phyloP scores from a whole-genome alignment of 2,329 filamentous ascomycete species.

The Paramyrothecium sp. region DNA sequence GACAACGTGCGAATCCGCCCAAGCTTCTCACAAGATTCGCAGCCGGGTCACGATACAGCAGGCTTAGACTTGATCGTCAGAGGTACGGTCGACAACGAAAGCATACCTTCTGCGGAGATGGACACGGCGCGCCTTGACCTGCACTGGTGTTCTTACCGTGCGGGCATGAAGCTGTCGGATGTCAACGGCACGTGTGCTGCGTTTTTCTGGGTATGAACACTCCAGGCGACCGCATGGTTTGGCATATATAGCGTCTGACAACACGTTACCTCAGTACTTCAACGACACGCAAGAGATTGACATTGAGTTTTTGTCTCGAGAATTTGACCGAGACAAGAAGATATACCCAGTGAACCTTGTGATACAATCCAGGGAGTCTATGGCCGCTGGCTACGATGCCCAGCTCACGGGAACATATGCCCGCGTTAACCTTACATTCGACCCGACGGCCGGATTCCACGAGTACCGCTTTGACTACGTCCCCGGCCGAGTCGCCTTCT shows the following conservation, averaged over 20 bases:
- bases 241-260: slow-evolving; percentile 1
- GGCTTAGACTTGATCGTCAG: slow-evolving; percentile 59
- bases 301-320: slow-evolving; percentile 71
- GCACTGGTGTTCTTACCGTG: slow-evolving; percentile 68
- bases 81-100: slow-evolving; percentile 40
- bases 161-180: slow-evolving; percentile 62
- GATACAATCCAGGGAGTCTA: slow-evolving; percentile 65
- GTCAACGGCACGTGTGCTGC: slow-evolving; percentile 69
- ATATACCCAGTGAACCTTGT: slow-evolving; percentile 69
- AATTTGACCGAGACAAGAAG: slow-evolving; percentile 52
- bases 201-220: slow-evolving; percentile 69
- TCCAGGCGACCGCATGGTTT: neutral
- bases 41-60: slow-evolving; percentile 34
- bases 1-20: slow-evolving; percentile 57
- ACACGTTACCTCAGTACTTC: slow-evolving; percentile 54
- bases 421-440: slow-evolving; percentile 60
- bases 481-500: slow-evolving; percentile 62
- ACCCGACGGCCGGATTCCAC: slow-evolving; percentile 65
- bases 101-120: slow-evolving; percentile 64
- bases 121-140: slow-evolving; percentile 61
- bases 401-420: slow-evolving; percentile 56
- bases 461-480: slow-evolving; percentile 80
- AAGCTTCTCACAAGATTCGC: slow-evolving; percentile 41
- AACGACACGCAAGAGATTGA: slow-evolving; percentile 81
- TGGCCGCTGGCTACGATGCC: slow-evolving; percentile 60